These are phyloP conservation scores for Pinus taeda DNA, from an alignment of 75 land plant species.

Conservation along the genomic window DNA sequence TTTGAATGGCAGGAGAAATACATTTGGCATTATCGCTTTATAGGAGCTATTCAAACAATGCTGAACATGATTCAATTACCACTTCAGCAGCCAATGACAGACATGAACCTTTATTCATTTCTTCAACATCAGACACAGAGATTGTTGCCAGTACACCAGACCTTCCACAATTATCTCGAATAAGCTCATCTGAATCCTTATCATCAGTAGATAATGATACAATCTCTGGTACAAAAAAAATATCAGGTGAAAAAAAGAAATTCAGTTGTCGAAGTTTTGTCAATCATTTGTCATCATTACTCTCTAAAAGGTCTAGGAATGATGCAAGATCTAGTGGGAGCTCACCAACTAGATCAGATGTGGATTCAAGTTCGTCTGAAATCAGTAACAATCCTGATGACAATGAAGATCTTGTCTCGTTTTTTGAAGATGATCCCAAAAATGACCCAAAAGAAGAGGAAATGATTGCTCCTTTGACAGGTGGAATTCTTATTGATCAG, in stretches of 20 bases:
- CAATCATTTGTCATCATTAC: background rate
- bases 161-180: slow-evolving; percentile 1
- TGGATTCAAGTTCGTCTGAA: background rate
- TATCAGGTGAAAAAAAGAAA: background rate
- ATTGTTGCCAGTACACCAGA: background rate
- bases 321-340: background rate
- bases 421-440: slow-evolving; percentile 6
- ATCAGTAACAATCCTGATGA: slow-evolving; percentile 2
- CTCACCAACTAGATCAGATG: background rate
- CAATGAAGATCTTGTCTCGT: background rate
- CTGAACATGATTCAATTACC: background rate
- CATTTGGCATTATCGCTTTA: slow-evolving; percentile 1
- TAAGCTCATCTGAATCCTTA: slow-evolving; percentile 8
- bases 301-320: background rate
- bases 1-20: slow-evolving; percentile 7
- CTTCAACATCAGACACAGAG: background rate
- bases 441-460: slow-evolving; percentile 18
- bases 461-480: slow-evolving; percentile 44
- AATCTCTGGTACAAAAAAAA: background rate
- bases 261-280: background rate
- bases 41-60: background rate
- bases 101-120: slow-evolving; percentile 1
- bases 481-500: slow-evolving; percentile 59
- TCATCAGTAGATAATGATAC: slow-evolving; percentile 1
- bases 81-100: background rate